Conservation (phyloP, 495 filamentous ascomycete genomes). For the Annulohypoxylon bovei region DNA sequence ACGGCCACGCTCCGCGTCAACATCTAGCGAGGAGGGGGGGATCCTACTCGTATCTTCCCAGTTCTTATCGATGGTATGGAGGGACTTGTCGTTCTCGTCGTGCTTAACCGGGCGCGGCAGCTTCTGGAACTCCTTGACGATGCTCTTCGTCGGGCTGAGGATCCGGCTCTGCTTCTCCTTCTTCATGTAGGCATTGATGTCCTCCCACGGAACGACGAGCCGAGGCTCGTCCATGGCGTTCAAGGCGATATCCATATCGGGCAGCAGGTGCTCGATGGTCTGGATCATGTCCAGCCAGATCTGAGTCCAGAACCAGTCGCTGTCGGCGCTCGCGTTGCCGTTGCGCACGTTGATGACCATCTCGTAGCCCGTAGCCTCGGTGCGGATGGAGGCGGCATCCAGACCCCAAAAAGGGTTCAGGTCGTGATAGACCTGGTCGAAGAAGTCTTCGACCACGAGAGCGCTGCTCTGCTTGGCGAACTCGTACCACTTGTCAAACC, state of each 20-base stretch:
- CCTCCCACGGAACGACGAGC: conserved; percentile 72
- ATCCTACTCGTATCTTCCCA: conserved; percentile 59
- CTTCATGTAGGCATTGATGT: conserved; percentile 65
- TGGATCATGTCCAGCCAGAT: conserved; percentile 68
- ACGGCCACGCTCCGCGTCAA: conserved; percentile 32
- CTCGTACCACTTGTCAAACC: conserved; percentile 74
- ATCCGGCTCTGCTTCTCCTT: conserved; percentile 61
- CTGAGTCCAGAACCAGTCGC: conserved; percentile 70
- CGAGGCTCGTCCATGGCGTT: conserved; percentile 77
- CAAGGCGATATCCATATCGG: conserved; percentile 76
- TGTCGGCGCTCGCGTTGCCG: conserved; percentile 63
- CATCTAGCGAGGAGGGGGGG: background rate
- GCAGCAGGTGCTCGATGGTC: conserved; percentile 67
- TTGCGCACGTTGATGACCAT: conserved; percentile 68
- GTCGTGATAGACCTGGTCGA: conserved; percentile 77
- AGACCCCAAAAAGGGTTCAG: conserved; percentile 76
- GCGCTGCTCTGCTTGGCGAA: conserved; percentile 69
- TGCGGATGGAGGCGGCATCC: conserved; percentile 64
- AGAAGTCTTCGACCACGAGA: conserved; percentile 74
- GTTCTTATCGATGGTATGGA: conserved; percentile 42
- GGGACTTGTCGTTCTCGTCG: conserved; percentile 40
- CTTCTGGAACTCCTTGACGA: conserved; percentile 48
- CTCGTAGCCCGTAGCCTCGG: conserved; percentile 62
- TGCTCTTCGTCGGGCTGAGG: conserved; percentile 48
- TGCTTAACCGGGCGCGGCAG: conserved; percentile 45